Base-by-base conservation (phyloP, 768 basidiomycete genomes). In the Lyophyllum atratum region DNA sequence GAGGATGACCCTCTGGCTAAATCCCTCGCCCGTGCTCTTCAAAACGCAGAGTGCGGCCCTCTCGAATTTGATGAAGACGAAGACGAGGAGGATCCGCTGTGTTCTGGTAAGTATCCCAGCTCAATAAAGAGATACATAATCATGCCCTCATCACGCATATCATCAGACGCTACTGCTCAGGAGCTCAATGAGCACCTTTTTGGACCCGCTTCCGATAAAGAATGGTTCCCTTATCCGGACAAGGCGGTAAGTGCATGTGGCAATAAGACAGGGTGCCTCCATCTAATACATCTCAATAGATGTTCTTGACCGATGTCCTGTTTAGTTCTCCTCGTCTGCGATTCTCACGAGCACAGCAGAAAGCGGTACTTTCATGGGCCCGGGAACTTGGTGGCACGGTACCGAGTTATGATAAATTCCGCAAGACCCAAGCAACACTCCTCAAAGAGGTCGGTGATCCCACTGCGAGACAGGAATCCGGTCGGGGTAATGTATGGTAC, bases 271-370 rank as follows among this genome's bases (percentile, higher is more conserved):
- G 14, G 3, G 22, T 43, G 33, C 54, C 42, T 29, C n/a, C 21
- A 22, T 8, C 11, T 31, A 31, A 31, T 31, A 31, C 29, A 6
- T 31, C 29, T 5, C 29, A 31, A 31, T 10, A 72, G 67, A 58
- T 66, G 25, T 70, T 72, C 33, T 46, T 65, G 4, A 73, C 66
- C 0, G 66, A 69, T 31, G 54, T 74, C 2, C 55, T 75, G 1
- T 75, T 75, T 42, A 71, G 69, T 44, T 74, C 72, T 1, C 65
- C 69, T 0, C 56, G 52, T 9, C 62, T 73, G 0, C 59, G 64
- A n/a, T 75, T 76, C 55, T 76, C 69, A 1, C 51, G 59, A 2
- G 56, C 55, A 2, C 72, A 75, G 34, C 63, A 75, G 52, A 56
- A 48, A 15, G 68, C 68, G 0, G 54, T 76, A 3, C 51, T 73